phyloP scores from a whole-genome alignment of 2,329 filamentous ascomycete genomes.

The Penicillium sp. region DNA sequence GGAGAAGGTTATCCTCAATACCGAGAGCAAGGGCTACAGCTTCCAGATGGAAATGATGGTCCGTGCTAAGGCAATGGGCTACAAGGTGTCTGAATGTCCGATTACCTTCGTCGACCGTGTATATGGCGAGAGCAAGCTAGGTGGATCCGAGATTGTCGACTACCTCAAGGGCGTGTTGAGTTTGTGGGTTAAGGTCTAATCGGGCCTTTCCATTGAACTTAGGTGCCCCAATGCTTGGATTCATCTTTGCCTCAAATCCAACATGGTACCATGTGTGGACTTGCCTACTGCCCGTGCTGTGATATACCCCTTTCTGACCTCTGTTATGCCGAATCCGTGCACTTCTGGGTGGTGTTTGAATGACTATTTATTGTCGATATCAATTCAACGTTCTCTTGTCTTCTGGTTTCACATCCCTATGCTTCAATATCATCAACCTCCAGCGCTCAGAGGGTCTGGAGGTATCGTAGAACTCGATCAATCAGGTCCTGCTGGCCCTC shows the following conservation, averaged over 20 bases:
- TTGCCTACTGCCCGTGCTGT: constrained; percentile 12
- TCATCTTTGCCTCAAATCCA: constrained; percentile 8
- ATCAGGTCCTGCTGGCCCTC: constrained; percentile 46
- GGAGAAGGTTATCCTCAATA: constrained; percentile 84
- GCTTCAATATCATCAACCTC: not conserved
- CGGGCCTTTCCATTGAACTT: not conserved
- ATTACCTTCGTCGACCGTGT: constrained; percentile 94
- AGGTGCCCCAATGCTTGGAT: constrained; percentile 1
- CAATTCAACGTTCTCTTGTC: constrained; percentile 10
- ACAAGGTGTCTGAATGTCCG: constrained; percentile 88
- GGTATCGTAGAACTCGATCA: constrained; percentile 33
- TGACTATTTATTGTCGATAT: constrained; percentile 13
- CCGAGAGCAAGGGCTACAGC: constrained; percentile 93
- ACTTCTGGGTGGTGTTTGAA: constrained; percentile 19
- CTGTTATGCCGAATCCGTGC: constrained; percentile 12
- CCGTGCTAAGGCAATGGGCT: constrained; percentile 92
- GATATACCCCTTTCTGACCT: constrained; percentile 24
- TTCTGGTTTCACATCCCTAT: not conserved
- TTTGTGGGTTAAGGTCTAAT: constrained; percentile 72
- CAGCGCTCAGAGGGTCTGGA: constrained; percentile 24
- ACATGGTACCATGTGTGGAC: constrained; percentile 11
- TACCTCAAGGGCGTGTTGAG: constrained; percentile 83
- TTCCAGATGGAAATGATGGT: constrained; percentile 99
- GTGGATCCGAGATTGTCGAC: constrained; percentile 92
- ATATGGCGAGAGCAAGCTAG: constrained; percentile 93